Evolutionary conservation across 495 filamentous ascomycete genomes (phyloP), one percentile per base, ranked within the genome.

Genomic region (Glonium stellatum): DNA sequence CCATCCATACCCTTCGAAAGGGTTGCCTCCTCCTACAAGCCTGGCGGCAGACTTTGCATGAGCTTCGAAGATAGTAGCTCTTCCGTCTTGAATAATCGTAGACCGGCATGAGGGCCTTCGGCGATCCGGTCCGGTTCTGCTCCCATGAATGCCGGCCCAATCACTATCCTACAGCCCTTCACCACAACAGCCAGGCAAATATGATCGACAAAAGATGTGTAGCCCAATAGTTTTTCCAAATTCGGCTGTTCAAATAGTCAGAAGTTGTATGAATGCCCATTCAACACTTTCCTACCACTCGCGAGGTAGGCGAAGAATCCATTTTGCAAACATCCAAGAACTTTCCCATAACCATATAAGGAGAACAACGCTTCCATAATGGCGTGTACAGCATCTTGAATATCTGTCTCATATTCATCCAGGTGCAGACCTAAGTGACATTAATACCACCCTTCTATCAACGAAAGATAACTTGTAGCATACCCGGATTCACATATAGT

Each of bases 71-170:
- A 85, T 9, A 84, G 69, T 4, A 27, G 72, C 53, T 60, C 87
- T 86, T 67, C 90, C 87, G n/a, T 74, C 72, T 12, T 84, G 75
- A 63, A 91, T 71, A 56, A 91, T 84, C 10, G 78, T 71, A 21
- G 83, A 15, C 87, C 87, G 0, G 70, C 62, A 63, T 81, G 72
- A 13, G 78, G 80, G 0, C 87, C 87, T 8, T 68, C 69, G 61
- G 90, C 87, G 61, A 91, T 86, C 60, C 81, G 64, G 54, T 90
- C 88, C 0, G 87, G 87, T 72, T 91, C 87, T 0, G 87, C 87
- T 52, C 87, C 87, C 0, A 83, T 85, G 72, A 91, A 91, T 75
- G 82, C 86, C 1, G 87, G 87, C 11, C 78, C 79, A 13, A 85
- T 76, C 25, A 89, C 72, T 53, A 87, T 80, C 67, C 87, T 83